Evolutionary conservation across 2,329 filamentous ascomycete genomes (phyloP).

Genomic region (Ophiostoma angusticollis): DNA sequence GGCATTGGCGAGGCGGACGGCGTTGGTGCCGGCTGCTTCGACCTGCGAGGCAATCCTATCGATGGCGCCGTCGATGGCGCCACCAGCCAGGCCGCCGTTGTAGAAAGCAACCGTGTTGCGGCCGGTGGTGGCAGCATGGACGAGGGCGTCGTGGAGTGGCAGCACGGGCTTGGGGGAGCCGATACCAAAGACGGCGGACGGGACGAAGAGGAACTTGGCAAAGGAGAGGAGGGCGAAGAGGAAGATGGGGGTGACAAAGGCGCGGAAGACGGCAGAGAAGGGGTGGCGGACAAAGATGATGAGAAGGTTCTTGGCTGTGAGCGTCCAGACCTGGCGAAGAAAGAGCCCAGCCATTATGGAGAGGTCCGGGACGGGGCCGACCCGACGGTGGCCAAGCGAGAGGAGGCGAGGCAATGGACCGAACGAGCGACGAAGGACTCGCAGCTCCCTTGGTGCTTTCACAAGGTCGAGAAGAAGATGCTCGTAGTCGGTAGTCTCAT

Average conservation of each 20-base stretch:
- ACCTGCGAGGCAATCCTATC: constrained; percentile 46
- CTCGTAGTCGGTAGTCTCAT: too few relatives aligned
- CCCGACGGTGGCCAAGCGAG: too few relatives aligned
- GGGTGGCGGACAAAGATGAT: constrained; percentile 43
- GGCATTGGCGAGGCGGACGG: constrained; percentile 16
- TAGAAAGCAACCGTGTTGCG: constrained; percentile 65
- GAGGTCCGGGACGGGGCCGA: too few relatives aligned
- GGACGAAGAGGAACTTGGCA: constrained; percentile 71
- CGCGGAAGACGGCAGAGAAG: constrained; percentile 38
- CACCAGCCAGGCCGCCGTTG: constrained; percentile 56
- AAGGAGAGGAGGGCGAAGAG: constrained; percentile 51
- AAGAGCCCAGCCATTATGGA: constrained; percentile 10
- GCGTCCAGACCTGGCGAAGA: constrained; percentile 42
- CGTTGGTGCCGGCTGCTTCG: constrained; percentile 36
- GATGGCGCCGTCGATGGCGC: constrained; percentile 62
- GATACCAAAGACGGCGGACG: constrained; percentile 64
- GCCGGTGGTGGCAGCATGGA: constrained; percentile 37
- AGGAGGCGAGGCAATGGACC: too few relatives aligned
- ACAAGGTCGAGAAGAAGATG: too few relatives aligned
- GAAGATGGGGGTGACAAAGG: constrained; percentile 45
- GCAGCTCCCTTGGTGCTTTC: too few relatives aligned
- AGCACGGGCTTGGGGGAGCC: constrained; percentile 48
- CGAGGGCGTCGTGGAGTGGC: constrained; percentile 51
- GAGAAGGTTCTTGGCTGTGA: constrained; percentile 49
- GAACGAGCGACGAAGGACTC: too few relatives aligned